phyloP scores from a whole-genome alignment of 2,329 filamentous ascomycete species.

The Cladosporium halotolerans region DNA sequence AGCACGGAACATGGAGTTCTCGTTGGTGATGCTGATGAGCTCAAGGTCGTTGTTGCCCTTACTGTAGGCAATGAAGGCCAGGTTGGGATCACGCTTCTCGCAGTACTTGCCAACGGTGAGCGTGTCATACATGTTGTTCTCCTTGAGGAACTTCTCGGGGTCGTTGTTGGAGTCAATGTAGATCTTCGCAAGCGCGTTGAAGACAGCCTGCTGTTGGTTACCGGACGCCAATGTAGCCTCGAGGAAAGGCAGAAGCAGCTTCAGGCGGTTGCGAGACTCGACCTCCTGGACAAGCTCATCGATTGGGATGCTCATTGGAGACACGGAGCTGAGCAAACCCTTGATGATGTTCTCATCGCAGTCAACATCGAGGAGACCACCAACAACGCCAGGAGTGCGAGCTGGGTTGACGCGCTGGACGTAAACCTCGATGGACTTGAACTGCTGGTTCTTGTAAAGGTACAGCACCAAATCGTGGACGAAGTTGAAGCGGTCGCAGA shows the following conservation, averaged over 20 bases:
- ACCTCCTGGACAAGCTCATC: conserved; percentile 91
- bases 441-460: conserved; percentile 98
- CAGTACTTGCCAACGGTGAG: conserved; percentile 93
- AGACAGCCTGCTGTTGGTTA: conserved; percentile 93
- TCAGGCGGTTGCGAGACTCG: conserved; percentile 91
- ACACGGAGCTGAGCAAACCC: conserved; percentile 76
- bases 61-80: conserved; percentile 88
- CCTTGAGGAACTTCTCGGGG: conserved; percentile 92
- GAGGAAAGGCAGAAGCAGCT: conserved; percentile 91
- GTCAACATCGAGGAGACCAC: conserved; percentile 89
- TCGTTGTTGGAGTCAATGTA: conserved; percentile 99
- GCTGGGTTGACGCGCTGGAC: conserved; percentile 94
- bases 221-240: conserved; percentile 83
- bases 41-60: conserved; percentile 98
- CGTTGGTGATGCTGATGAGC: conserved; percentile 94
- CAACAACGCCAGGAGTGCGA: conserved; percentile 85
- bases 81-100: conserved; percentile 93
- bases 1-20: conserved; percentile 99
- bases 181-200: conserved; percentile 96
- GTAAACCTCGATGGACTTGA: conserved; percentile 97
- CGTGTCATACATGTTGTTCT: conserved; percentile 95
- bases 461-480: conserved; percentile 94
- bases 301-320: conserved; percentile 79
- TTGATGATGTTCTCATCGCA: conserved; percentile 97
- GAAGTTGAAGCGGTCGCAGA: conserved; percentile 99